Evolutionary conservation across 257 asterid species (phyloP), one percentile per base, ranked within the genome.

Genomic region (Phtheirospermum japonicum): DNA sequence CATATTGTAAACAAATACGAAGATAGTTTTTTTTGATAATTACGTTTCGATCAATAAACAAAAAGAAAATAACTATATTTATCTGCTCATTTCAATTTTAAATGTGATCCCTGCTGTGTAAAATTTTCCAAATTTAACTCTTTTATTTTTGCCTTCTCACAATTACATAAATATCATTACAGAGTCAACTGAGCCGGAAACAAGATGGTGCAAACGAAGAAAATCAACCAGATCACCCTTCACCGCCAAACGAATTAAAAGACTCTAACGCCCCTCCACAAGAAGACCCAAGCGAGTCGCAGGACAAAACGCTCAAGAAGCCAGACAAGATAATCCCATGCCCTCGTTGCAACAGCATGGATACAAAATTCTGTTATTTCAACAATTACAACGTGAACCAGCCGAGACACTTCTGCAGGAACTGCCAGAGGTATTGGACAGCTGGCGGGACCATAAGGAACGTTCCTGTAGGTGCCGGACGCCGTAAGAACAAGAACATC

Each of bases 361-460:
- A 88, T 56, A 90, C 97, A 3, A 90, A 90, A 61, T 90, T 90
- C 64, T 90, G 97, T 76, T 90, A 90, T 77, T 90, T 80, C 78
- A 90, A 90, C 71, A 90, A 90, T 74, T 90, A 90, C 83, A 90
- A 90, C 18, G 66, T 83, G 30, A 85, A 80, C 48, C 97, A 90
- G 62, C 97, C 97, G 49, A 96, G 97, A 3, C 91, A 90, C 73
- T 87, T 87, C 63, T 90, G 97, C 80, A 90, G 85, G 91, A 84
- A 85, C 67, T 90, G 97, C 61, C 97, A 90, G 66, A 79, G 97
- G 78, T 90, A 90, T 52, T 90, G 97, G 97, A 90, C 97, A 0
- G 96, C 95, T 23, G 97, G 97, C 4, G 97, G 97, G 71, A 85
- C 91, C 7, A 85, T 90, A 94, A 88, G 97, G 81, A 90, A 88